Percentiles rank a stretch among this genome's conserved stretches.
Evolutionary conservation across 371 early-diverging fungal species (phyloP).

Genomic region (Dentiscutata heterogama): DNA sequence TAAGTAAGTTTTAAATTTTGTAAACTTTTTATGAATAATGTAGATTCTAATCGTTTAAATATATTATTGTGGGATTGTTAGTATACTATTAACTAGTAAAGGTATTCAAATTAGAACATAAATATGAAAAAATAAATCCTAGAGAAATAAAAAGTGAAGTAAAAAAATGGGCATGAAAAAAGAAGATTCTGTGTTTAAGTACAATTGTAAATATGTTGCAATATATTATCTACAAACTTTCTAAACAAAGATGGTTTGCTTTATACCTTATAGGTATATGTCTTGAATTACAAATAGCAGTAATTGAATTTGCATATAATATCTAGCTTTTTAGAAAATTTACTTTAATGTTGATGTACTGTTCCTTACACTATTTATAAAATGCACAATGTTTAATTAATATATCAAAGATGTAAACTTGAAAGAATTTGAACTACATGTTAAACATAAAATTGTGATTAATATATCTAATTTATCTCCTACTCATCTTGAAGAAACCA

Average conservation of each 20-base stretch:
- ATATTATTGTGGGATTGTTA: too few species aligned
- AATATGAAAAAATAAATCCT: conserved; percentile 64
- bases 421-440: conserved; percentile 84
- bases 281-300: conserved; percentile 98
- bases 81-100: too few species aligned
- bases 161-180: conserved; percentile 97
- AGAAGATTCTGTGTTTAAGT: conserved; percentile 94
- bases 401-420: conserved; percentile 77
- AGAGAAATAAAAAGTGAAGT: conserved; percentile 99
- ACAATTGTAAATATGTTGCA: background rate
- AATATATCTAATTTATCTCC: conserved; percentile 97
- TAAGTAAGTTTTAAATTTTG: too few species aligned
- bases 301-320: conserved; percentile 98
- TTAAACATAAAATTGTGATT: conserved; percentile 83
- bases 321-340: conserved; percentile 76
- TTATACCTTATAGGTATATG: conserved; percentile 83
- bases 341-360: background rate
- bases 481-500: conserved; percentile 96
- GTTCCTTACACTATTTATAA: background rate
- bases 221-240: too few species aligned
- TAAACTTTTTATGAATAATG: too few species aligned
- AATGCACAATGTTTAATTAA: background rate
- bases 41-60: too few species aligned
- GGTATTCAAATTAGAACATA: too few species aligned
- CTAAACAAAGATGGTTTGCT: background rate